phyloP scores from a whole-genome alignment of 2,329 filamentous ascomycete species.

The Diaporthe aspalathi region DNA sequence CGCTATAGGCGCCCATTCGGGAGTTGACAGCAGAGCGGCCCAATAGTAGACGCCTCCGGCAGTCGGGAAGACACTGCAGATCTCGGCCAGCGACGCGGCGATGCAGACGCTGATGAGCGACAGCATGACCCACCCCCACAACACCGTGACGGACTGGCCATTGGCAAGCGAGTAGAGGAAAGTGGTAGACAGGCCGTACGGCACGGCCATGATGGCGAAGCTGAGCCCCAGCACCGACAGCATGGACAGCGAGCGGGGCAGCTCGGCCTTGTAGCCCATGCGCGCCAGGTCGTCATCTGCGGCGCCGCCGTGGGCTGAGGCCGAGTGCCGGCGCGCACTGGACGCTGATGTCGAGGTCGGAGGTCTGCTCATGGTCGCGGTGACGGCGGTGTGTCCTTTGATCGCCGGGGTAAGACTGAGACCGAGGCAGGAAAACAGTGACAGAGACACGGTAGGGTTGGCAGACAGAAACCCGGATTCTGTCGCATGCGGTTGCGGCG shows the following conservation, averaged over 20 bases:
- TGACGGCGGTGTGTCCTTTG: neutral
- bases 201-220: slow-evolving; percentile 81
- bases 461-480: neutral
- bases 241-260: slow-evolving; percentile 75
- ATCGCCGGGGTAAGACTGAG: neutral
- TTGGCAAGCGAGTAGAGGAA: slow-evolving; percentile 76
- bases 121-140: slow-evolving; percentile 77
- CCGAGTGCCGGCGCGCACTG: slow-evolving; percentile 21
- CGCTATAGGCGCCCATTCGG: slow-evolving; percentile 73
- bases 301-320: slow-evolving; percentile 26
- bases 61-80: slow-evolving; percentile 76
- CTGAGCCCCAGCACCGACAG: slow-evolving; percentile 74
- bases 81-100: slow-evolving; percentile 75
- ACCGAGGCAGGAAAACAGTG: no score
- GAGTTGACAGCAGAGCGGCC: slow-evolving; percentile 75
- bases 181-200: slow-evolving; percentile 75
- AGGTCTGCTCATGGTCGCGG: slow-evolving; percentile 26
- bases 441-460: neutral
- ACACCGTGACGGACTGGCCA: slow-evolving; percentile 74
- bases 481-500: slow-evolving; percentile 1
- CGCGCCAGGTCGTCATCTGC: slow-evolving; percentile 71
- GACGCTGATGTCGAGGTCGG: slow-evolving; percentile 27
- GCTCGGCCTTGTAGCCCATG: slow-evolving; percentile 76
- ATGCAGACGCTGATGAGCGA: slow-evolving; percentile 72
- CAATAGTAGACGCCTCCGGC: slow-evolving; percentile 78